Conservation (phyloP, 768 basidiomycete species). For the Boletus rufocinnamomeus region DNA sequence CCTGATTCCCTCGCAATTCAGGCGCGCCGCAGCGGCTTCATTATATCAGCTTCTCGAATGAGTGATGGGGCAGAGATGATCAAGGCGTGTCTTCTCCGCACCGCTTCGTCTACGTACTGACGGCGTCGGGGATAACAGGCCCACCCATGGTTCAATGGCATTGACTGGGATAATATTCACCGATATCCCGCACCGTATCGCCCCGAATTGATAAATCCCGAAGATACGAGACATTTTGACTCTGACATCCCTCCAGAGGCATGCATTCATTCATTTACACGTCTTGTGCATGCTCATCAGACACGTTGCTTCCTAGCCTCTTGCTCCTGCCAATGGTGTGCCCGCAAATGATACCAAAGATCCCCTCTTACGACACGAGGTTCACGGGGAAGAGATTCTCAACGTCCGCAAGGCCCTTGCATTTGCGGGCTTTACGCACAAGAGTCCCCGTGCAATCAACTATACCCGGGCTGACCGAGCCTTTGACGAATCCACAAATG, state of each 20-base stretch:
- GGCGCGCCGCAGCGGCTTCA: slow-evolving; percentile 73
- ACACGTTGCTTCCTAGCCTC: slow-evolving; percentile 57
- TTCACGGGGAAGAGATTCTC: slow-evolving; percentile 84
- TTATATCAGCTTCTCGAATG: slow-evolving; percentile 51
- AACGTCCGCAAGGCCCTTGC: slow-evolving; percentile 89
- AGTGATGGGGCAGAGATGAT: slow-evolving; percentile 88
- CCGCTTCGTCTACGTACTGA: slow-evolving; percentile 22
- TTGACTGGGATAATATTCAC: slow-evolving; percentile 90
- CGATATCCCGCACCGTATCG: slow-evolving; percentile 83
- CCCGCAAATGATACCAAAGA: slow-evolving; percentile 85
- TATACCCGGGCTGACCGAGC: slow-evolving; percentile 76
- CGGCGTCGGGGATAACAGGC: slow-evolving; percentile 44
- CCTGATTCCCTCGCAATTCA: slow-evolving; percentile 78
- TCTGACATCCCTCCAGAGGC: slow-evolving; percentile 92
- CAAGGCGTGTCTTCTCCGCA: slow-evolving; percentile 56
- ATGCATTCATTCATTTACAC: slow-evolving; percentile 35
- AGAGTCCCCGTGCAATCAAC: slow-evolving; percentile 77
- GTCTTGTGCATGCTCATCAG: slow-evolving; percentile 30
- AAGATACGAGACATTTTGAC: slow-evolving; percentile 95
- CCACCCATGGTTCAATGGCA: slow-evolving; percentile 89
- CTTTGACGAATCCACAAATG: slow-evolving; percentile 59
- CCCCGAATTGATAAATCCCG: slow-evolving; percentile 77
- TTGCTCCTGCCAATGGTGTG: slow-evolving; percentile 86
- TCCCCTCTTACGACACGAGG: slow-evolving; percentile 81
- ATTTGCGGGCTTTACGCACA: slow-evolving; percentile 90